Evolutionary conservation across 495 filamentous ascomycete species (phyloP), one percentile per base, ranked within the genome.

Genomic region (Trichocladium uniseriatum): DNA sequence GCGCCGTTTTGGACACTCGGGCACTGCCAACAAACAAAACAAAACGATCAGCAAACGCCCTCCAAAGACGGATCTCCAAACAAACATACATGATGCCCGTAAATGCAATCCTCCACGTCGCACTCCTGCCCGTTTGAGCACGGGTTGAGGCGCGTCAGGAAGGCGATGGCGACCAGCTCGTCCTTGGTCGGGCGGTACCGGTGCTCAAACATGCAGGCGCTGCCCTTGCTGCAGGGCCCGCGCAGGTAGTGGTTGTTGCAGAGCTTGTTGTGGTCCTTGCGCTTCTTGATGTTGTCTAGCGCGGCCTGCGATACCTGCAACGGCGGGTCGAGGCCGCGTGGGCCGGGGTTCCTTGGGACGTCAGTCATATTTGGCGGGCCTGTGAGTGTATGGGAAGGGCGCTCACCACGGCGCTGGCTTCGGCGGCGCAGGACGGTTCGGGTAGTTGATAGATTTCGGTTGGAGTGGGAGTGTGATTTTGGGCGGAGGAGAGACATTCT

Each of bases 221-320:
- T 75, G 47, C 80, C 82, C 52, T 80, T 83, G 29, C 79, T 74
- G 58, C 89, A 94, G 38, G 83, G 82, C 1, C 80, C 78, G 24
- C 86, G 78, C 22, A 95, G 70, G 63, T 82, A 91, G 63, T 89
- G 79, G 53, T 87, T 85, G 62, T 92, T 92, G 77, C 89, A 95
- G 20, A 91, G 68, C 59, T 94, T 92, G 56, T 86, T 68, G 19
- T 71, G 72, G 57, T 87, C 85, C 49, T 86, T 78, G 43, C 87
- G 77, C 59, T 87, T 86, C 55, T 84, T 86, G 55, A 79, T 72
- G 45, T 74, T 78, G 53, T 95, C 90, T 46, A 87, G 72, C n/a
- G 77, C 77, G 19, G 82, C 73, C n/a, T 59, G 54, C 15, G 74
- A 71, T 0, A 73, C 51, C 7, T 66, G 60, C 20, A 80, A 76